phyloP scores from a whole-genome alignment of 179 eudicot species.

The Spergularia azorica region DNA sequence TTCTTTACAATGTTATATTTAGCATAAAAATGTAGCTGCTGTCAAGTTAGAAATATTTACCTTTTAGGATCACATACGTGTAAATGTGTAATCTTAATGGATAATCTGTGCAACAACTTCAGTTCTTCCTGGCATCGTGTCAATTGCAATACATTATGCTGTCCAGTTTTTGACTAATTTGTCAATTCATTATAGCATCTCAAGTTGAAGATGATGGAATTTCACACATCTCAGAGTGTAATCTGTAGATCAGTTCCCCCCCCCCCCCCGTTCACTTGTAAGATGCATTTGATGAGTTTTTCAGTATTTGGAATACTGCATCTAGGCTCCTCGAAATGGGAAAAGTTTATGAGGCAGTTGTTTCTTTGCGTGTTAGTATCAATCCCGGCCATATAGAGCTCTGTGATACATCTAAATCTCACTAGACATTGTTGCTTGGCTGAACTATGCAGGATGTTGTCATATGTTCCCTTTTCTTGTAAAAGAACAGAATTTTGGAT shows the following conservation, averaged over 20 bases:
- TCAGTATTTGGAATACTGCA: not conserved
- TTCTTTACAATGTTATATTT: not conserved
- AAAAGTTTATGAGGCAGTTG: not conserved
- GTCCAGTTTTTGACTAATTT: not conserved
- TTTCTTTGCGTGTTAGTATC: not conserved
- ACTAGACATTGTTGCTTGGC: not conserved
- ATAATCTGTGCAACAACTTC: not conserved
- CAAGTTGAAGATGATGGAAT: too few relatives aligned
- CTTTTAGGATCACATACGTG: not conserved
- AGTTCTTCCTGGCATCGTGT: not conserved
- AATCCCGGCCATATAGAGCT: not conserved
- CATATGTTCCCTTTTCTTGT: not conserved
- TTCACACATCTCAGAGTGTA: too few relatives aligned
- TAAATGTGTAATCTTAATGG: not conserved
- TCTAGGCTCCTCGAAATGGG: not conserved
- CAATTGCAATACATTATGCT: not conserved
- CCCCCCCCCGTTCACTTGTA: too few relatives aligned
- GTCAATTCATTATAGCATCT: too few relatives aligned
- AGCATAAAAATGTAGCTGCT: not conserved
- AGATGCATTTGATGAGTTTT: too few relatives aligned
- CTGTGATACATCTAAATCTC: not conserved
- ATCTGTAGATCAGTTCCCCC: too few relatives aligned
- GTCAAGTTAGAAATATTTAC: not conserved
- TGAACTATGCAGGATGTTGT: not conserved
- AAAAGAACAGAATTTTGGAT: too few relatives aligned